Evolutionary conservation across 805 yeast species (phyloP).

Genomic region (Naumovozyma dairenensis): DNA sequence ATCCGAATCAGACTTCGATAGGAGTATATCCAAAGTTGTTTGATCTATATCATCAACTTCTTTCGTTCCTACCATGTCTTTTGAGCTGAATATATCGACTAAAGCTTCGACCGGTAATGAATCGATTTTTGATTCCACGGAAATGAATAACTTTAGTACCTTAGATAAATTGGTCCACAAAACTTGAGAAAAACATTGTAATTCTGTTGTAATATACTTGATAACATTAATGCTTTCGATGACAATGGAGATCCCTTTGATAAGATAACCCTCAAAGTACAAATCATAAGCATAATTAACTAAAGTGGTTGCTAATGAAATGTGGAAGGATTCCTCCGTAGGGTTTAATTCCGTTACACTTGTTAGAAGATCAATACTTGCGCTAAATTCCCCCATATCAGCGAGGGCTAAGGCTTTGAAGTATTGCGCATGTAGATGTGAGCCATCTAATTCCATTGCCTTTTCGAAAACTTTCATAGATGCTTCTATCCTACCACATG

Average conservation of each 20-base stretch:
- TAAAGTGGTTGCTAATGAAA: slow-evolving; percentile 48
- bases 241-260: slow-evolving; percentile 48
- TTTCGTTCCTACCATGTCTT: slow-evolving; percentile 10
- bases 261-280: slow-evolving; percentile 51
- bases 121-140: slow-evolving; percentile 44
- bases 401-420: slow-evolving; percentile 58
- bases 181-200: slow-evolving; percentile 33
- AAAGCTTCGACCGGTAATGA: slow-evolving; percentile 40
- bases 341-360: slow-evolving; percentile 36
- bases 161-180: slow-evolving; percentile 63
- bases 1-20: slow-evolving; percentile 18
- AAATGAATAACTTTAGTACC: slow-evolving; percentile 42
- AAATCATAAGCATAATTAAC: slow-evolving; percentile 45
- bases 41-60: slow-evolving; percentile 26
- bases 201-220: slow-evolving; percentile 10
- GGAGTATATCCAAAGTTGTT: slow-evolving; percentile 10
- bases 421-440: slow-evolving; percentile 54
- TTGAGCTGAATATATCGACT: slow-evolving; percentile 20
- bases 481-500: slow-evolving; percentile 80
- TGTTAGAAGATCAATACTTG: slow-evolving; percentile 42
- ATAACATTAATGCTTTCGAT: slow-evolving; percentile 34
- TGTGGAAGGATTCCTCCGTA: slow-evolving; percentile 40
- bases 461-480: slow-evolving; percentile 71
- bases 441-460: slow-evolving; percentile 45
- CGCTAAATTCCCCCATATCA: slow-evolving; percentile 54